Evolutionary conservation across 257 asterid genomes (phyloP), one percentile per base, ranked within the genome.

Genomic region (Cruciata laevipes): DNA sequence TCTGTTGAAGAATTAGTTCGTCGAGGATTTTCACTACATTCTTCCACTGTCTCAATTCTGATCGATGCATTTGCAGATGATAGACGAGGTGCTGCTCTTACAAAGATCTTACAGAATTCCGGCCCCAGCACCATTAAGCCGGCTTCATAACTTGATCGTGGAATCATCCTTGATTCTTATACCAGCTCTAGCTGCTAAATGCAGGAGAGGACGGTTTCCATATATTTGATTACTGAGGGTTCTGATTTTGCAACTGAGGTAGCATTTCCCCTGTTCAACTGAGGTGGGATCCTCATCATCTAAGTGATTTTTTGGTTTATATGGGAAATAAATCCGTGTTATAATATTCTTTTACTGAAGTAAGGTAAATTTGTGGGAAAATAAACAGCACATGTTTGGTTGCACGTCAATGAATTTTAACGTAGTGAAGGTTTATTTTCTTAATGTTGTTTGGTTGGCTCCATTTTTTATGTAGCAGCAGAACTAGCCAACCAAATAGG

Each of bases 1-100:
- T 53, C 25, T 12, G 23, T 73, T 58, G 66, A 66, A 33, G 73
- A 73, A 66, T 66, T 73, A 72, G 33, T 3, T 5, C 16, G 47
- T 6, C 68, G 67, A 3, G 71, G 71, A 11, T 74, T 78, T 27
- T 53, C 70, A 0, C 10, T 40, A 42, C 61, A 73, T 27, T 33
- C 74, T 20, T 32, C 64, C 13, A 51, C 74, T 21, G 21, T 61
- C 12, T 62, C 69, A 6, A 11, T 61, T 24, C 24, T 70, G 6
- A 16, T 49, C 8, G 56, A 32, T 32, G 32, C 27, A 31, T 14
- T 49, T 40, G 24, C 38, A 11, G 52, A 53, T 2, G 31, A 66
- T 7, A 38, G 16, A 17, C 8, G 27, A 10, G 7, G 42, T 32
- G 20, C 35, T 10, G 57, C 3, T 21, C 37, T 44, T 24, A 33